These are phyloP conservation scores for Tetradesmus obliquus DNA, from an alignment of 139 green algal genomes.

Conservation along the genomic window DNA sequence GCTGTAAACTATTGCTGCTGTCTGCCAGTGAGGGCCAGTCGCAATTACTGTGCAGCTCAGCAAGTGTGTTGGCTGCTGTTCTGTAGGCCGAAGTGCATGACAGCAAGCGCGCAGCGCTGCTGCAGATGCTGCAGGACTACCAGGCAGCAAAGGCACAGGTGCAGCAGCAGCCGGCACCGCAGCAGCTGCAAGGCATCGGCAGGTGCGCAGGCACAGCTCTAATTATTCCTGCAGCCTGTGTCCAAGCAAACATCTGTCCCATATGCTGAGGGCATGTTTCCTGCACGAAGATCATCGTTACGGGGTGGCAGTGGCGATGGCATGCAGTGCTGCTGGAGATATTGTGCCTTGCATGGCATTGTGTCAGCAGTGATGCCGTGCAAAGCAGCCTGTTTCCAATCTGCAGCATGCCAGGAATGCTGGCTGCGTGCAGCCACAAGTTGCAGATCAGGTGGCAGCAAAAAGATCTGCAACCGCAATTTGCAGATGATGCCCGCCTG, in stretches of 20 bases:
- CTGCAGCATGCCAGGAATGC: too few relatives aligned
- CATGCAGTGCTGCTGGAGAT: too few relatives aligned
- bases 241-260: background rate
- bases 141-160: background rate
- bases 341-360: too few relatives aligned
- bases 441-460: too few relatives aligned
- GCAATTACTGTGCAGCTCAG: background rate
- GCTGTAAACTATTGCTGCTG: background rate
- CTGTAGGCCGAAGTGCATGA: slow-evolving; percentile 1
- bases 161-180: background rate
- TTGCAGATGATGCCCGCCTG: too few relatives aligned
- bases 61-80: background rate
- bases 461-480: too few relatives aligned
- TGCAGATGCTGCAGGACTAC: slow-evolving; percentile 33
- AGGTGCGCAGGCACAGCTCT: background rate
- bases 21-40: background rate
- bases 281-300: too few relatives aligned
- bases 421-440: too few relatives aligned
- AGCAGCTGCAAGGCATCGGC: slow-evolving; percentile 26
- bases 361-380: too few relatives aligned
- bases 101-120: background rate
- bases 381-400: too few relatives aligned
- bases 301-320: too few relatives aligned
- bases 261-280: too few relatives aligned
- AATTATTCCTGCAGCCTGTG: background rate